phyloP scores from a whole-genome alignment of 2,329 filamentous ascomycete species.

The Grosmannia clavigera region DNA sequence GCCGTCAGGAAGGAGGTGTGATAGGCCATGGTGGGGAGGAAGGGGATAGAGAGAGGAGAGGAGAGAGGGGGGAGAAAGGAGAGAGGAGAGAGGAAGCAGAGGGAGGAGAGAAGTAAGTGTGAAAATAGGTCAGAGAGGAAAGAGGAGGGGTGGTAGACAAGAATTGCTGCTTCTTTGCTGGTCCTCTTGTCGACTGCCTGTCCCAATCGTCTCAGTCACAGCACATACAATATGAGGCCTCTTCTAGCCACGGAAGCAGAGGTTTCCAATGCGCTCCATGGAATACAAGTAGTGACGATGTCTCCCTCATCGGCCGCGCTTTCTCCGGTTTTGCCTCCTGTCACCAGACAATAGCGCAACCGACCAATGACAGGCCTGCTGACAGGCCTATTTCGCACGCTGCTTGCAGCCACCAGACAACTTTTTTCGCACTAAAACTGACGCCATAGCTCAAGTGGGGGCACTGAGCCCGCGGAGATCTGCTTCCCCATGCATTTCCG shows the following conservation, averaged over 20 bases:
- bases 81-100: background rate
- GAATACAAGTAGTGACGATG: background rate
- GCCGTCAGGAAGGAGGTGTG: conserved; percentile 54
- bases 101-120: background rate
- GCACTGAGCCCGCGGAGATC: background rate
- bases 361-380: conserved; percentile 1
- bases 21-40: background rate
- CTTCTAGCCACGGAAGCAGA: background rate
- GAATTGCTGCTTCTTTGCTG: background rate
- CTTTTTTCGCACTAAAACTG: conserved; percentile 8
- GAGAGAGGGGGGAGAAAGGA: background rate
- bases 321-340: background rate
- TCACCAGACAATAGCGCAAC: background rate
- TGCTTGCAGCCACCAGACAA: background rate
- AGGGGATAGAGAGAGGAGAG: background rate
- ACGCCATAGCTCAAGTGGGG: conserved; percentile 11
- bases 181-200: background rate
- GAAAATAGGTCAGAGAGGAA: background rate
- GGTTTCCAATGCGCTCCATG: background rate
- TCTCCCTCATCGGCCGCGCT: background rate
- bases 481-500: background rate
- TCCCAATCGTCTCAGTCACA: background rate
- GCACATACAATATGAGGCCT: background rate
- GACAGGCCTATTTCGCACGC: background rate
- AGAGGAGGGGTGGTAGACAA: too few relatives aligned